phyloP scores from a whole-genome alignment of 2,329 filamentous ascomycete genomes.

The Elsinoe australis region DNA sequence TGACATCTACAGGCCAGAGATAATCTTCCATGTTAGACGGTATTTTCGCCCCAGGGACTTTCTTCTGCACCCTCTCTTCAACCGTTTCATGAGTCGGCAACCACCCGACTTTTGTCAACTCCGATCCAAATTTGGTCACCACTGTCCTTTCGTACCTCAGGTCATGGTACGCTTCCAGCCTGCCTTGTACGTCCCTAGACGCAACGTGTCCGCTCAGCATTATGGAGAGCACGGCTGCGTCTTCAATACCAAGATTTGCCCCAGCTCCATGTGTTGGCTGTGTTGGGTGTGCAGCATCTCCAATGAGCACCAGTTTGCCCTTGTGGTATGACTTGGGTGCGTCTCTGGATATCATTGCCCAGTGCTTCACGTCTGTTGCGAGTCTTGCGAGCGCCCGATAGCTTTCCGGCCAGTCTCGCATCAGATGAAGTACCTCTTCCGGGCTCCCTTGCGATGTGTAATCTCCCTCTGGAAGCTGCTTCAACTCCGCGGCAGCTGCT shows the following conservation, averaged over 20 bases:
- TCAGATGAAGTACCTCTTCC: constrained; percentile 13
- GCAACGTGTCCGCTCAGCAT: background rate
- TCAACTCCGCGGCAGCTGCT: background rate
- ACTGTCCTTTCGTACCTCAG: constrained; percentile 6
- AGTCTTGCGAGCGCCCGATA: background rate
- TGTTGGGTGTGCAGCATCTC: constrained; percentile 34
- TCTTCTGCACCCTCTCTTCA: background rate
- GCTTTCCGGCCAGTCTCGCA: constrained; percentile 7
- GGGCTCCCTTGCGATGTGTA: constrained; percentile 1
- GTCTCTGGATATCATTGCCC: constrained; percentile 9
- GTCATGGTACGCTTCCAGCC: constrained; percentile 11
- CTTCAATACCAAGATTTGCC: constrained; percentile 17
- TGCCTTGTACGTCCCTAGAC: background rate
- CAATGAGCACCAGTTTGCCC: constrained; percentile 28
- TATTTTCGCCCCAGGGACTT: constrained; percentile 8
- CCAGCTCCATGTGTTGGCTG: constrained; percentile 30
- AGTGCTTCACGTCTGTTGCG: constrained; percentile 15
- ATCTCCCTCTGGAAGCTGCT: constrained; percentile 6
- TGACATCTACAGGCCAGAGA: constrained; percentile 15
- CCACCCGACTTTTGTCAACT: constrained; percentile 5
- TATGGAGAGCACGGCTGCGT: constrained; percentile 11
- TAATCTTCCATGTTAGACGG: constrained; percentile 6
- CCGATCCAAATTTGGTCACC: constrained; percentile 3
- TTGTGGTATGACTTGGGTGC: constrained; percentile 24
- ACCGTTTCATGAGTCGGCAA: background rate